Conservation (phyloP, 2,329 filamentous ascomycete genomes). For the Xylariaceae sp. region DNA sequence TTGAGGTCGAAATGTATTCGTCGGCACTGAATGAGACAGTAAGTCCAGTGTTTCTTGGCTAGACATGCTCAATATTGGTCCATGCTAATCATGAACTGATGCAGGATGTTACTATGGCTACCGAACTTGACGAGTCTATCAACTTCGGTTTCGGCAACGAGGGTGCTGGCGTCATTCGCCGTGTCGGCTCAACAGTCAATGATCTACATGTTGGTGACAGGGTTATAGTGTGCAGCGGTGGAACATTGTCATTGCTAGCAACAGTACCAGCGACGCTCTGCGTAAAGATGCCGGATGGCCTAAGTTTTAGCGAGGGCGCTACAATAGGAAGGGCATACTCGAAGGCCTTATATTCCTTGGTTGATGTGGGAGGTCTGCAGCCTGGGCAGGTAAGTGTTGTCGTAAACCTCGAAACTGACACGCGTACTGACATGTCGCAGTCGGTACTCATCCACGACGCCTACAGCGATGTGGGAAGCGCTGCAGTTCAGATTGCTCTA, state of each 20-base stretch:
- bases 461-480: slow-evolving; percentile 24
- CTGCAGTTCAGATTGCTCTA: slow-evolving; percentile 21
- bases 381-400: slow-evolving; percentile 9
- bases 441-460: slow-evolving; percentile 25
- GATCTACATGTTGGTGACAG: slow-evolving; percentile 10
- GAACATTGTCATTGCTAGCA: background rate
- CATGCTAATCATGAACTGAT: too few species aligned
- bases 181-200: background rate
- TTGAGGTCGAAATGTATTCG: background rate
- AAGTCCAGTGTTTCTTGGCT: background rate
- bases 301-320: slow-evolving; percentile 24
- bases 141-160: background rate
- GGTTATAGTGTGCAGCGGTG: background rate
- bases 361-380: slow-evolving; percentile 19
- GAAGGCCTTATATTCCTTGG: slow-evolving; percentile 21
- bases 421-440: background rate
- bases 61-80: background rate
- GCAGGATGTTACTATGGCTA: background rate
- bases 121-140: too few species aligned
- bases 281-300: slow-evolving; percentile 16
- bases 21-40: slow-evolving; percentile 6
- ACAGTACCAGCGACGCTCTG: background rate
- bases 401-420: background rate
- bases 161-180: slow-evolving; percentile 1
- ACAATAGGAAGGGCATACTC: slow-evolving; percentile 20